Base-by-base conservation (phyloP, 2,329 filamentous ascomycete species). In the Polychaeton citri region DNA sequence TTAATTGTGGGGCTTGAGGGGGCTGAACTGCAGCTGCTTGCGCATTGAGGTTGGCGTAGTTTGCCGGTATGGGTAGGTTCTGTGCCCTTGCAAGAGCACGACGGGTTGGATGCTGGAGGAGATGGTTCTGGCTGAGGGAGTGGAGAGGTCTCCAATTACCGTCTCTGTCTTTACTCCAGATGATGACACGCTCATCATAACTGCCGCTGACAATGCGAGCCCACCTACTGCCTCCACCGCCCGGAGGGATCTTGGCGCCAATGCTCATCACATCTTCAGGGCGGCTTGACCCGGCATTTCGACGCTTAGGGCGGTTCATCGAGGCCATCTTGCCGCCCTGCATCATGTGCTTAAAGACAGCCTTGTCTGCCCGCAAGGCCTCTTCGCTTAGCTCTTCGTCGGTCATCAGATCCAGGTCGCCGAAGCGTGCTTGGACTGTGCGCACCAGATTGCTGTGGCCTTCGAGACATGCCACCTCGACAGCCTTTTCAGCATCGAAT, bases 151-250 rank as follows among this genome's bases (percentile, higher is more conserved):
- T 78, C 87, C 90, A 96, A 18, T 81, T 74, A 2, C 87, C 87
- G 45, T 90, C 78, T 45, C 46, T 43, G 44, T 92, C 81, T 42
- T 84, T 79, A 47, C 82, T 80, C 90, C 90, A 98, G 38, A 98
- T 83, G 45, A 95, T 87, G 47, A 98, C 85, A 8, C 78, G 87
- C 61, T 94, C 85, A 48, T 98, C 90, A 48, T 98, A 98, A 1
- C 86, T 94, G 2, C 90, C 90, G 5, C 87, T 95, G 3, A 98
- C 85, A 40, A 98, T 98, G n/a, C 87, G 79, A 7, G 81, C 85
- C 65, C 88, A 95, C 46, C 72, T 78, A 50, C 84, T 84, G 18
- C 88, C 86, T 26, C 88, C 88, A 17, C 88, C 87, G 9, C 88
- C 88, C 0, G 88, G 87, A 1, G 88, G 88, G 2, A 96, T 68